Evolutionary conservation across 306 rosid genomes (phyloP), one percentile per base, ranked within the genome.

Genomic region (Argentina anserina): DNA sequence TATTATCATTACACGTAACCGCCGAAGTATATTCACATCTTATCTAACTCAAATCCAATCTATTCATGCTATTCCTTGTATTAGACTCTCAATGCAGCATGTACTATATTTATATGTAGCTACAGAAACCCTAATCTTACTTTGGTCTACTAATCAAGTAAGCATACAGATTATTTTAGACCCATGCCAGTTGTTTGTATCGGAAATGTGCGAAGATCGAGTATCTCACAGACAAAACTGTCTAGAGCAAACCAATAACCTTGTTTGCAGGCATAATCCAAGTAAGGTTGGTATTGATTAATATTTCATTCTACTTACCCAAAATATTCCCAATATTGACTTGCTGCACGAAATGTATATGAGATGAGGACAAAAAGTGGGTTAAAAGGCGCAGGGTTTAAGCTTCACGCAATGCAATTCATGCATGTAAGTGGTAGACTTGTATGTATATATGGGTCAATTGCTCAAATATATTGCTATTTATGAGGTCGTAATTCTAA

Each of bases 1-100:
- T 76, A 61, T 31, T 26, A 80, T 83, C 42, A 84, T 84, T 53
- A 13, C 74, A 70, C 59, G 74, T 70, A 50, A 70, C 74, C 37
- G 64, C 49, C 64, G 64, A 52, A 70, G 47, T n/a, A 7, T 2
- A 17, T 0, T n/a, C 41, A 18, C 11, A 9, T 47, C 28, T 3
- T 29, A 61, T 18, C 43, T 2, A 3, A 18, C 13, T 60, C 47
- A 40, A 63, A 65, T 13, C 7, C 20, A 14, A 65, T 3, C 21
- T 40, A 3, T 65, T 25, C 21, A 25, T 65, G n/a, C 34, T 21
- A 21, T 65, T 23, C 21, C 50, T 65, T 25, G 13, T 65, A 3
- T 41, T 65, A 21, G 33, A 26, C 52, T 26, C 62, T 55, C 62
- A 55, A 55, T 55, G 33, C 15, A 53, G 60, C 60, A 3, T 52